Evolutionary conservation across 371 early-diverging fungal species (phyloP).

Genomic region (Polyrhizophydium stewartii): DNA sequence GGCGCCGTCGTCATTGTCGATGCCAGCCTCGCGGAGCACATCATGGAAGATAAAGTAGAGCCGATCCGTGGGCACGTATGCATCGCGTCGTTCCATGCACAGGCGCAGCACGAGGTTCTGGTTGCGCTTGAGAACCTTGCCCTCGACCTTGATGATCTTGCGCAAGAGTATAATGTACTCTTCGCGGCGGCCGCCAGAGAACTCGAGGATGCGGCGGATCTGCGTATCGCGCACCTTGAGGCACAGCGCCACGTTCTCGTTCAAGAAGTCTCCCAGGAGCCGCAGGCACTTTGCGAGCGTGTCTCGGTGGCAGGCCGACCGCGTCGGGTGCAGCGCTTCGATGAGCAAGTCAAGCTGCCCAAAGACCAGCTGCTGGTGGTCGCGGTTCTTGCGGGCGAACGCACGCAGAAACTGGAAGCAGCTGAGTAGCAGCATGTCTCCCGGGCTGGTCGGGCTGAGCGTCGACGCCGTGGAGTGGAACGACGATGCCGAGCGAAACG

Average conservation of each 20-base stretch:
- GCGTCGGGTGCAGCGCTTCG: conserved; percentile 21
- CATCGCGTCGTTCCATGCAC: conserved; percentile 39
- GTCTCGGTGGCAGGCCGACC: conserved; percentile 7
- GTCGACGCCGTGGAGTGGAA: not conserved
- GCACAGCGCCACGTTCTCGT: conserved; percentile 37
- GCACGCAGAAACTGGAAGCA: conserved; percentile 20
- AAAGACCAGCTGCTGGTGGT: conserved; percentile 14
- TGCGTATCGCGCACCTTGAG: conserved; percentile 36
- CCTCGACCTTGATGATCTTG: conserved; percentile 38
- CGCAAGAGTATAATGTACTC: conserved; percentile 40
- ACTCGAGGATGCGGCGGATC: conserved; percentile 37
- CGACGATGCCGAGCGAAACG: not conserved
- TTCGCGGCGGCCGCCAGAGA: conserved; percentile 32
- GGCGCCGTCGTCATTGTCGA: not conserved
- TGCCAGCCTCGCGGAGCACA: not conserved
- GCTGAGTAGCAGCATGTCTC: conserved; percentile 4
- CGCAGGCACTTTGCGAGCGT: not conserved
- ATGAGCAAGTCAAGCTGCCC: conserved; percentile 45
- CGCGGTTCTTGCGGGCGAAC: conserved; percentile 13
- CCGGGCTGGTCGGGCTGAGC: not conserved
- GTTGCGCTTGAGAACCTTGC: conserved; percentile 42
- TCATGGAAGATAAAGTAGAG: not conserved
- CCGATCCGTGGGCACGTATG: conserved; percentile 32
- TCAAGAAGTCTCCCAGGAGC: conserved; percentile 18
- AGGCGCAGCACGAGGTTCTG: conserved; percentile 40